These are phyloP conservation scores for Penium margaritaceum DNA, from an alignment of 139 green algal species.

Conservation along the genomic window DNA sequence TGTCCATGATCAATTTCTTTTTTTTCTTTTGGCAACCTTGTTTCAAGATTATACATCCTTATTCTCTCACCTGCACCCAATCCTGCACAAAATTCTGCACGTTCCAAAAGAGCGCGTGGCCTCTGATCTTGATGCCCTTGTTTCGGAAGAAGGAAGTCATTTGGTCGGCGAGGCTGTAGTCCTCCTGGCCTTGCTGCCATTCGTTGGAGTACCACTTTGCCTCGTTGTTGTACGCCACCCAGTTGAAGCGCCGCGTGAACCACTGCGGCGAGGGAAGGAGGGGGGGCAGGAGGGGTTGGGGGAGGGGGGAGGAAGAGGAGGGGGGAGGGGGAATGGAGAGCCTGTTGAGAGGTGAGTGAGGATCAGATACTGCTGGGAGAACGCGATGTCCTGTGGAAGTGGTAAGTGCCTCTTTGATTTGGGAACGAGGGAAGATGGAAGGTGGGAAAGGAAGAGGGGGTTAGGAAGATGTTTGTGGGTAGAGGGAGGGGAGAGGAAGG, in stretches of 20 bases:
- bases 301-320: background rate
- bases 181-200: background rate
- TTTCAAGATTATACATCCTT: too few relatives aligned
- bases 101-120: conserved; percentile 36
- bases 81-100: conserved; percentile 22
- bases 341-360: background rate
- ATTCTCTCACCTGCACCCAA: conserved; percentile 35
- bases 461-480: background rate
- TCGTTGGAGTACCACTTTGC: conserved; percentile 42
- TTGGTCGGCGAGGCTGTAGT: conserved; percentile 28
- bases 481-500: background rate
- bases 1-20: too few relatives aligned
- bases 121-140: conserved; percentile 23
- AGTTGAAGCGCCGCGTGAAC: conserved; percentile 36
- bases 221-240: conserved; percentile 39
- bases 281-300: background rate
- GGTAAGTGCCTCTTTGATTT: background rate
- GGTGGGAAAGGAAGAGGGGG: background rate
- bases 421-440: background rate
- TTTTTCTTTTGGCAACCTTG: too few relatives aligned
- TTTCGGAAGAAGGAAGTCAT: background rate
- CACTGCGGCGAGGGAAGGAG: conserved; percentile 8
- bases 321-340: background rate
- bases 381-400: background rate
- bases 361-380: background rate